These are phyloP conservation scores for Aspergillus fischeri DNA, from an alignment of 2,329 filamentous ascomycete species.

Conservation along the genomic window DNA sequence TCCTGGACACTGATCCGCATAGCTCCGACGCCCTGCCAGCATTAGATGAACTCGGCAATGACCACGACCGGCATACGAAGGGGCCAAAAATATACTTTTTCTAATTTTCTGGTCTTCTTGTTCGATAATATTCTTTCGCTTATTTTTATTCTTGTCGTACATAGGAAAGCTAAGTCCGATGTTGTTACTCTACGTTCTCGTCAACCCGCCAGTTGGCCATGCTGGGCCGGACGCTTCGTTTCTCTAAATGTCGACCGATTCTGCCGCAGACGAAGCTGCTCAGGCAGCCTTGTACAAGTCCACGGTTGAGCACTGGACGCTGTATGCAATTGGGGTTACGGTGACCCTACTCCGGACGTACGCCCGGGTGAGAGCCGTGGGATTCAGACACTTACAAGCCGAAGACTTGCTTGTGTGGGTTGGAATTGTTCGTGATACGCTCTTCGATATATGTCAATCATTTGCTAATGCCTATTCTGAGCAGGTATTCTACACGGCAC, in stretches of 20 bases:
- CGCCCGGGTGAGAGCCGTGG: constrained; percentile 14
- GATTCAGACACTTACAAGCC: constrained; percentile 30
- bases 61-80: background rate
- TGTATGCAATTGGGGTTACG: constrained; percentile 22
- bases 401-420: constrained; percentile 54
- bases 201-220: background rate
- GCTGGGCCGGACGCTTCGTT: background rate
- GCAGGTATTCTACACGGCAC: constrained; percentile 46
- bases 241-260: constrained; percentile 3
- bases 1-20: background rate
- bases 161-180: background rate
- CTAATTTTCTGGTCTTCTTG: no score
- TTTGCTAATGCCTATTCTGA: constrained; percentile 6
- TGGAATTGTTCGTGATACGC: constrained; percentile 46
- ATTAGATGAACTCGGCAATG: background rate
- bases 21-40: background rate
- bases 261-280: constrained; percentile 12
- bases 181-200: background rate
- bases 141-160: background rate
- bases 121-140: no score
- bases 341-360: constrained; percentile 39
- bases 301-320: constrained; percentile 21
- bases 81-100: background rate
- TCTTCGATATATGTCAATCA: background rate
- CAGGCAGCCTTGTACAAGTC: constrained; percentile 11